These are phyloP conservation scores for Cladosporium sp. DNA, from an alignment of 2,329 filamentous ascomycete genomes.

Conservation along the genomic window DNA sequence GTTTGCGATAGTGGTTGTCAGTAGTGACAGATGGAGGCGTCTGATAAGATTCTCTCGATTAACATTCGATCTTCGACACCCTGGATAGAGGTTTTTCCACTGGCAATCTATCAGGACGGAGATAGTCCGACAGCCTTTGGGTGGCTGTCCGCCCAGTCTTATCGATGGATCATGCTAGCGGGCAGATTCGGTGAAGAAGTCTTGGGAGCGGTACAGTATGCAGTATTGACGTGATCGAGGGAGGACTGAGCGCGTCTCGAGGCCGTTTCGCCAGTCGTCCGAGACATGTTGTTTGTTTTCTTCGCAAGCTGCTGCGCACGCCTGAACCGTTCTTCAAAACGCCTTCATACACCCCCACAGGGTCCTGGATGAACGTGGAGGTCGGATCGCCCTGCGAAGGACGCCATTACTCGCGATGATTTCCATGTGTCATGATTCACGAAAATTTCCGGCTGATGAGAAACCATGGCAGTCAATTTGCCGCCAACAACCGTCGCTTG, in stretches of 20 bases:
- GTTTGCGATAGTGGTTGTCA: neutral
- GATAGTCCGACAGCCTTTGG: neutral
- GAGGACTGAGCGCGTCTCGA: neutral
- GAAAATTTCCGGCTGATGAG: neutral
- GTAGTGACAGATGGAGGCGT: neutral
- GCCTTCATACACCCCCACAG: constrained; percentile 2
- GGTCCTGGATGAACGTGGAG: neutral
- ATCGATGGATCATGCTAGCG: neutral
- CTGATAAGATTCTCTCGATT: neutral
- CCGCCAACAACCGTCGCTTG: neutral
- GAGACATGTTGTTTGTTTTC: neutral
- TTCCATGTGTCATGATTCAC: neutral
- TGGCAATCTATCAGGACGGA: neutral
- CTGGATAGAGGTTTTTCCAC: neutral
- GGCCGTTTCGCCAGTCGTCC: neutral
- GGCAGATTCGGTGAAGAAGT: neutral
- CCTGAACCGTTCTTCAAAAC: neutral
- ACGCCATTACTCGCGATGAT: neutral
- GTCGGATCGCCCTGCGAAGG: neutral
- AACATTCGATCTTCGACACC: neutral
- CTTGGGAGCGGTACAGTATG: neutral
- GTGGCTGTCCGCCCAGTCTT: neutral
- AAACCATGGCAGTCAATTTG: neutral
- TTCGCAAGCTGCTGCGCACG: neutral
- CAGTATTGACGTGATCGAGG: too few relatives aligned